Evolutionary conservation across 83 land plant genomes (phyloP).

Genomic region (Thuja plicata): DNA sequence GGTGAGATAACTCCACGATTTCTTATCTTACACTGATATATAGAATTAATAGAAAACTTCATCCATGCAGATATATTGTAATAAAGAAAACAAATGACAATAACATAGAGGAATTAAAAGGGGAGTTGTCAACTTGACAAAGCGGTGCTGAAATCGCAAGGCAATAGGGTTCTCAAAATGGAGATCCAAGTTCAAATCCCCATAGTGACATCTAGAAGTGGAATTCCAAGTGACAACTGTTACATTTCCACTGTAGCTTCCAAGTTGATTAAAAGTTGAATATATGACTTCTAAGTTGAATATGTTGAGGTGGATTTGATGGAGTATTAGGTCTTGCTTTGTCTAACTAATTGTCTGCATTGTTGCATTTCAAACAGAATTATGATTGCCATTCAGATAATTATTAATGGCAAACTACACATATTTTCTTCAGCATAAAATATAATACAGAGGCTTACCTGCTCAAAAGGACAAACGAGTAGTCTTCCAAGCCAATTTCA

Average conservation of each 20-base stretch:
- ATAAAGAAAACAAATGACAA: neutral
- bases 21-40: neutral
- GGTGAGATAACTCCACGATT: too few relatives aligned
- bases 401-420: neutral
- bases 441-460: conserved; percentile 46
- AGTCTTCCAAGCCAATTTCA: conserved; percentile 97
- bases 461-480: conserved; percentile 92
- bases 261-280: too few relatives aligned
- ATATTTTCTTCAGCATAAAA: neutral
- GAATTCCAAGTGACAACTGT: too few relatives aligned
- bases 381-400: neutral
- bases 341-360: neutral
- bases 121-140: neutral
- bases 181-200: too few relatives aligned
- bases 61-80: neutral
- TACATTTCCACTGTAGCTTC: too few relatives aligned
- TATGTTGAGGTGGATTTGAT: neutral
- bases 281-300: too few relatives aligned
- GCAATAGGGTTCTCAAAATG: too few relatives aligned
- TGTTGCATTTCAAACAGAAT: neutral
- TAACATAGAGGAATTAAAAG: neutral
- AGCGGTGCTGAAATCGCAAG: too few relatives aligned
- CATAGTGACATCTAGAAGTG: too few relatives aligned
- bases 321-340: neutral
- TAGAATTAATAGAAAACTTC: neutral